These are phyloP conservation scores for Fomitopsis palustris DNA, from an alignment of 1,284 basidiomycete species.

Conservation along the genomic window DNA sequence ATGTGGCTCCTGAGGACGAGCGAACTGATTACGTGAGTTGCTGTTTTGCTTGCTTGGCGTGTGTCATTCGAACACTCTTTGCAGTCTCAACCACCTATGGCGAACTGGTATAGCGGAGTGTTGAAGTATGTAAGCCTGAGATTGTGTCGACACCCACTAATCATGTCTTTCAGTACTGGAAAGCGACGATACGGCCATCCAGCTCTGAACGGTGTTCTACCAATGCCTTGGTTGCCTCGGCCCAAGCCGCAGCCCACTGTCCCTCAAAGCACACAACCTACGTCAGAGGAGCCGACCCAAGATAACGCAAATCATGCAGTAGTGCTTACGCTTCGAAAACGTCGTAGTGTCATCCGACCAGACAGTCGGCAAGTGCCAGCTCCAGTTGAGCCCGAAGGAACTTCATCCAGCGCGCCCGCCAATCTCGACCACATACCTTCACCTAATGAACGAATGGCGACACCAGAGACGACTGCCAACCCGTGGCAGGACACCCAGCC, in stretches of 20 bases:
- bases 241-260: constrained; percentile 43
- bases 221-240: constrained; percentile 87
- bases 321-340: constrained; percentile 70
- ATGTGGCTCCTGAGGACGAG: constrained; percentile 89
- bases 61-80: background rate
- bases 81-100: constrained; percentile 92
- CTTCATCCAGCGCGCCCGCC: background rate
- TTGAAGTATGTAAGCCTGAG: constrained; percentile 60
- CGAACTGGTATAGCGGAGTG: constrained; percentile 87
- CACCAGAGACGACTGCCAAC: constrained; percentile 8
- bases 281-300: constrained; percentile 23
- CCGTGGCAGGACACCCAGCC: constrained; percentile 52
- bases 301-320: constrained; percentile 56
- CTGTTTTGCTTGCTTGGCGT: background rate
- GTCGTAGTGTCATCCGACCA: constrained; percentile 41
- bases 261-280: constrained; percentile 13
- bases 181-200: constrained; percentile 89
- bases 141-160: constrained; percentile 2
- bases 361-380: constrained; percentile 28
- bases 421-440: constrained; percentile 1
- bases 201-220: constrained; percentile 83
- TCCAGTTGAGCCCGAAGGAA: background rate
- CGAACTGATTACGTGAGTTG: constrained; percentile 81
- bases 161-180: constrained; percentile 56
- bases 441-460: background rate